Base-by-base conservation (phyloP, 768 basidiomycete genomes). In the Zangia roseola region DNA sequence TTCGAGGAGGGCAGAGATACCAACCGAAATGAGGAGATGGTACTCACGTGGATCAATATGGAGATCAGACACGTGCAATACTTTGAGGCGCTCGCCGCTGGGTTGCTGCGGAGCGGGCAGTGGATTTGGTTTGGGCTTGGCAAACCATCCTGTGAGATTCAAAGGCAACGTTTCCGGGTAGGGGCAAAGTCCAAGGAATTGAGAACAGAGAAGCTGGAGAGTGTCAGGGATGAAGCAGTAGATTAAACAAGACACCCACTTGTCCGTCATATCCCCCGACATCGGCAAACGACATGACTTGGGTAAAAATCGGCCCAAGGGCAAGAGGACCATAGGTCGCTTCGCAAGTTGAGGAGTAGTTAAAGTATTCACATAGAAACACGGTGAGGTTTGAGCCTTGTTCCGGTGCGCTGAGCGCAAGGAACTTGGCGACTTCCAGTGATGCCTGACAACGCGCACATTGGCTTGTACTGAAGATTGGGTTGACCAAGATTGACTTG, bases 51-150 rank as follows among this genome's bases (percentile, higher is more conserved):
- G 83, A 63, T 89, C 88, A 43, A 91, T 67, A 62, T 89, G 88
- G 49, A 87, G 72, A 59, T 90, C 88, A 1, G 86, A 87, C n/a
- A 91, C 48, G 61, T 90, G 88, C 49, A 91, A 65, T 0, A 89
- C 81, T 61, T 86, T 88, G 37, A 88, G 69, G 30, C 80, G 73
- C 58, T 86, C 66, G 12, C 86, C 86, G 37, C 80, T 86, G 14
- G 77, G 75, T 60, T 74, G 72, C 62, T 75, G 84, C 0, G 74
- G 73, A 8, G 71, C 52, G n/a, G 84, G 85, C n/a, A n/a, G n/a
- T n/a, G n/a, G n/a, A n/a, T n/a, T n/a, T n/a, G n/a, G n/a, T n/a
- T n/a, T n/a, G n/a, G n/a, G n/a, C n/a, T n/a, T n/a, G n/a, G n/a
- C n/a, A n/a, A n/a, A n/a, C n/a, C n/a, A n/a, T n/a, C n/a, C 69